phyloP scores from a whole-genome alignment of 495 filamentous ascomycete genomes.

The Trichocladium antarcticum region DNA sequence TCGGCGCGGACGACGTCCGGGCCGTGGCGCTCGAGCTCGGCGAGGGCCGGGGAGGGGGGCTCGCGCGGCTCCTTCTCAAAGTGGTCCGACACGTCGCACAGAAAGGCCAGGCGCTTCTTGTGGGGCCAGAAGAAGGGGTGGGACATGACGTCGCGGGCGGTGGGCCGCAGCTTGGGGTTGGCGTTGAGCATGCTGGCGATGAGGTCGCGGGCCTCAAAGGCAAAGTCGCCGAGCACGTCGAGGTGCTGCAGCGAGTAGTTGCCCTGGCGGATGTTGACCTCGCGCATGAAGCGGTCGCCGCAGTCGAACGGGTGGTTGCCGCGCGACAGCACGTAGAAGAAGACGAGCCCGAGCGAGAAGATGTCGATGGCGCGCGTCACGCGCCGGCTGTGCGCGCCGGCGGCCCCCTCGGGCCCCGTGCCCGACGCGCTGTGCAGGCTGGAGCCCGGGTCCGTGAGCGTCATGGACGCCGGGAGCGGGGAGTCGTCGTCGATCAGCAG shows the following conservation, averaged over 20 bases:
- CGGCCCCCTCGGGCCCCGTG: slow-evolving; percentile 33
- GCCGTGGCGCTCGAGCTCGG: slow-evolving; percentile 41
- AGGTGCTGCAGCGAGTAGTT: slow-evolving; percentile 62
- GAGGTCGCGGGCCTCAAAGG: slow-evolving; percentile 75
- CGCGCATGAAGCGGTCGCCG: slow-evolving; percentile 83
- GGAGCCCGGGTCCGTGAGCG: slow-evolving; percentile 28
- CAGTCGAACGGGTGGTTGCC: slow-evolving; percentile 93
- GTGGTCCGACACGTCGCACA: slow-evolving; percentile 88
- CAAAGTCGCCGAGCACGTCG: slow-evolving; percentile 62
- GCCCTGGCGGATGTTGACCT: slow-evolving; percentile 90
- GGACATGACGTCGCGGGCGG: slow-evolving; percentile 64
- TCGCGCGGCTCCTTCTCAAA: slow-evolving; percentile 86
- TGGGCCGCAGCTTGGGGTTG: slow-evolving; percentile 58
- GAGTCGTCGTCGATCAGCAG: slow-evolving; percentile 70
- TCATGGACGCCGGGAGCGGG: slow-evolving; percentile 18
- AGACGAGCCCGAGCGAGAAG: slow-evolving; percentile 90
- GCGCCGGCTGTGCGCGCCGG: slow-evolving; percentile 42
- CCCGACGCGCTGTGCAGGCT: slow-evolving; percentile 39
- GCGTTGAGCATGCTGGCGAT: slow-evolving; percentile 71
- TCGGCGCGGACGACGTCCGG: slow-evolving; percentile 40
- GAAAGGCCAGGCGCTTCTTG: slow-evolving; percentile 77
- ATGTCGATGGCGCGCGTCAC: slow-evolving; percentile 94
- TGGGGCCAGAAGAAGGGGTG: slow-evolving; percentile 95
- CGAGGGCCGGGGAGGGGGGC: slow-evolving; percentile 56
- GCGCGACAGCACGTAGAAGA: slow-evolving; percentile 87